phyloP scores from a whole-genome alignment of 371 early-diverging fungal species.

The Mucor indicus region DNA sequence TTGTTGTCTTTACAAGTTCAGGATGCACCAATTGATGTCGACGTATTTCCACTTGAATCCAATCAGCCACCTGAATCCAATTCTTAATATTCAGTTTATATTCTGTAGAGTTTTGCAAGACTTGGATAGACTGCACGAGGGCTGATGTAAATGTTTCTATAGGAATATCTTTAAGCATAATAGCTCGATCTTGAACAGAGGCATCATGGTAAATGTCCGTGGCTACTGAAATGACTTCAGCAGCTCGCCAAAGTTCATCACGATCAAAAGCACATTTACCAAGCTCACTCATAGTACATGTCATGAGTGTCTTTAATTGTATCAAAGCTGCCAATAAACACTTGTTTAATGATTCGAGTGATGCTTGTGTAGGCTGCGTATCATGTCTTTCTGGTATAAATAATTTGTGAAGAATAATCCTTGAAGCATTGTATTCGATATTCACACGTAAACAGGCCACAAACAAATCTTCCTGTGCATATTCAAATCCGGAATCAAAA shows the following conservation, averaged over 20 bases:
- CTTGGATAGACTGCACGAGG: constrained; percentile 13
- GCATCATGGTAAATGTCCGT: constrained; percentile 16
- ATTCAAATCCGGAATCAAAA: constrained; percentile 36
- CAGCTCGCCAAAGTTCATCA: constrained; percentile 35
- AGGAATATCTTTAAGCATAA: constrained; percentile 17
- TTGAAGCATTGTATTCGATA: constrained; percentile 36
- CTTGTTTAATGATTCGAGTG: constrained; percentile 26
- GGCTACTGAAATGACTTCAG: constrained; percentile 30
- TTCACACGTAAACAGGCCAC: constrained; percentile 30
- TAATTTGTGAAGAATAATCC: constrained; percentile 34
- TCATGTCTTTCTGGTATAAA: constrained; percentile 32
- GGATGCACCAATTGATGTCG: constrained; percentile 13
- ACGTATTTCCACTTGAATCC: constrained; percentile 26
- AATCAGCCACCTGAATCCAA: constrained; percentile 30
- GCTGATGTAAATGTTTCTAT: constrained; percentile 15
- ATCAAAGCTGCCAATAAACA: constrained; percentile 24
- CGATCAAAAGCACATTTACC: constrained; percentile 35
- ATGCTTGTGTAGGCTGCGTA: constrained; percentile 12
- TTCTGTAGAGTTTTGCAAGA: constrained; percentile 22
- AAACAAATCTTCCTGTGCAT: constrained; percentile 26
- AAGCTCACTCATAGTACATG: constrained; percentile 15
- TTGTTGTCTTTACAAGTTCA: not conserved
- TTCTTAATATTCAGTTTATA: constrained; percentile 18
- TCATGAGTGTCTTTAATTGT: constrained; percentile 25
- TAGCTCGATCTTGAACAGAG: constrained; percentile 9